These are phyloP conservation scores for Aspergillus pseudotamarii DNA, from an alignment of 2,329 filamentous ascomycete genomes.

Conservation along the genomic window DNA sequence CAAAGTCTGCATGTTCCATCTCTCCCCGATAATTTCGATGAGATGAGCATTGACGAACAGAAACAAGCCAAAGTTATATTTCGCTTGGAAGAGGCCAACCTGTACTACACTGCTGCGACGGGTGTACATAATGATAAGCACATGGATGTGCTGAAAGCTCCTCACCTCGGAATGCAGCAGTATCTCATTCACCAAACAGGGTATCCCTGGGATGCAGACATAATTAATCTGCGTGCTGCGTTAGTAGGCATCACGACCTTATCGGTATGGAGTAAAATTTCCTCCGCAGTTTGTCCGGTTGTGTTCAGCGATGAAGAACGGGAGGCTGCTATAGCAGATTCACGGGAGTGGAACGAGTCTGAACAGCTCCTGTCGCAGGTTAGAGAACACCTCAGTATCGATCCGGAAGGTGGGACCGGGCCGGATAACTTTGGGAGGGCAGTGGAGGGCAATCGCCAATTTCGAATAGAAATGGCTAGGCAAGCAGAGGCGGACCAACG, in stretches of 20 bases:
- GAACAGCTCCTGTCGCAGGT: slow-evolving; percentile 24
- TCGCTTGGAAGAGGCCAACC: slow-evolving; percentile 30
- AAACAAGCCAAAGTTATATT: slow-evolving; percentile 21
- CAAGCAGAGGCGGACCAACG: slow-evolving; percentile 22
- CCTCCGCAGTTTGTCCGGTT: slow-evolving; percentile 29
- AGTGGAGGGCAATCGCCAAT: slow-evolving; percentile 19
- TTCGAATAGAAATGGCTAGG: slow-evolving; percentile 27
- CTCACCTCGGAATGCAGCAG: slow-evolving; percentile 28
- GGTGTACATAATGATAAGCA: slow-evolving; percentile 27
- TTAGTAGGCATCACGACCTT: slow-evolving; percentile 27
- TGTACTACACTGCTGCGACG: slow-evolving; percentile 34
- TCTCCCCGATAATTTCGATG: slow-evolving; percentile 28
- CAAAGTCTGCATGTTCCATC: slow-evolving; percentile 28
- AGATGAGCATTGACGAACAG: slow-evolving; percentile 25
- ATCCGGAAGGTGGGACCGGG: slow-evolving; percentile 30
- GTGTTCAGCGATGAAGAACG: slow-evolving; percentile 25
- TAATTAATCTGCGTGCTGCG: slow-evolving; percentile 31
- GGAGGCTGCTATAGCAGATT: slow-evolving; percentile 24
- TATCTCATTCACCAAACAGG: slow-evolving; percentile 31
- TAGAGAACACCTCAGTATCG: slow-evolving; percentile 26
- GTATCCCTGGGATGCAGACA: slow-evolving; percentile 32
- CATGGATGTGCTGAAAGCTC: slow-evolving; percentile 24
- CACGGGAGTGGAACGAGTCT: slow-evolving; percentile 30
- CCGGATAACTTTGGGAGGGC: slow-evolving; percentile 28
- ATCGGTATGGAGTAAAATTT: slow-evolving; percentile 41